These are phyloP conservation scores for Elaeagnus macrophylla DNA, from an alignment of 306 rosid genomes.

Conservation along the genomic window DNA sequence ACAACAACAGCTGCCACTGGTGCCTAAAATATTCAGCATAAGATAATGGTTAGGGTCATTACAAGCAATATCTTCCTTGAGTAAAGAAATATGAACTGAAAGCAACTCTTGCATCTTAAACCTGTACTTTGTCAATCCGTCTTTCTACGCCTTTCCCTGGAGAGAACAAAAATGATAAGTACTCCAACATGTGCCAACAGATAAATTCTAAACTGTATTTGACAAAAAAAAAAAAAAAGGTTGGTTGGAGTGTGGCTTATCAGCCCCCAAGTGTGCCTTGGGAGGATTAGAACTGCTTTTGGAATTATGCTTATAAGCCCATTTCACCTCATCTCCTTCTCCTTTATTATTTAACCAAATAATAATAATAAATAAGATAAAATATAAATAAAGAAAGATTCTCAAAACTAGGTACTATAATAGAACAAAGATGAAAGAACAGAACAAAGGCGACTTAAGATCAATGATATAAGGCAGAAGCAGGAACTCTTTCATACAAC, in stretches of 20 bases:
- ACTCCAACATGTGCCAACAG: conserved; percentile 11
- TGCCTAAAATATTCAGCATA: conserved; percentile 41
- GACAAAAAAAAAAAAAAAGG: not conserved
- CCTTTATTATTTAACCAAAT: no score
- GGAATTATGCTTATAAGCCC: no score
- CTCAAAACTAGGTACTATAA: no score
- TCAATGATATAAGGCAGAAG: no score
- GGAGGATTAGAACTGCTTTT: no score
- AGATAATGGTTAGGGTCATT: conserved; percentile 15
- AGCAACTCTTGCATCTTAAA: conserved; percentile 19
- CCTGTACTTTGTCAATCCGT: conserved; percentile 68
- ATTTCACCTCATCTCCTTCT: no score
- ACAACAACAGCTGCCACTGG: conserved; percentile 98
- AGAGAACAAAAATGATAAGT: conserved; percentile 29
- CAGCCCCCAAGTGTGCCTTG: not conserved
- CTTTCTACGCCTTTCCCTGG: conserved; percentile 64
- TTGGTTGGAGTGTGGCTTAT: not conserved
- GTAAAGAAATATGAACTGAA: conserved; percentile 14
- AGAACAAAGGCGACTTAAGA: no score
- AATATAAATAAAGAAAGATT: no score
- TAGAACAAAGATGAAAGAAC: no score
- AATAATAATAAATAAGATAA: no score
- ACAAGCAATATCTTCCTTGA: conserved; percentile 20
- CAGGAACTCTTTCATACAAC: no score
- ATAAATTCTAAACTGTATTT: not conserved